These are phyloP conservation scores for Akanthomyces lecanii DNA, from an alignment of 2,329 filamentous ascomycete genomes.

Conservation along the genomic window DNA sequence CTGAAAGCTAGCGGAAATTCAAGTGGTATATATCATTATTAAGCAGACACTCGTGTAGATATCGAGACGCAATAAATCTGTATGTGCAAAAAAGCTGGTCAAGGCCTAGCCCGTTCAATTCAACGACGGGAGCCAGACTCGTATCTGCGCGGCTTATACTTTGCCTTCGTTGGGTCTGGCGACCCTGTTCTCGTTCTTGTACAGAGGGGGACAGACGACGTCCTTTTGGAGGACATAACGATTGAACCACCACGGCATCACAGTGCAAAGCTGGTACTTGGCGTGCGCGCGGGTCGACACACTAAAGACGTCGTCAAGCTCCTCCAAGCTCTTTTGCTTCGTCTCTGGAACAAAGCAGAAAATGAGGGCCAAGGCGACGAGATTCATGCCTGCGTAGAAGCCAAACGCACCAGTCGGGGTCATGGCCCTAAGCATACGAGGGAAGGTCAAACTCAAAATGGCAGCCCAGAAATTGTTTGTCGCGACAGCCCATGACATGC, in stretches of 20 bases:
- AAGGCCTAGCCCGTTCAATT: neutral
- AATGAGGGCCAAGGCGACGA: constrained; percentile 58
- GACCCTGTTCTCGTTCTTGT: neutral
- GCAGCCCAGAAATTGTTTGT: constrained; percentile 51
- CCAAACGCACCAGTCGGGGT: constrained; percentile 35
- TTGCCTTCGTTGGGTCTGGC: constrained; percentile 2
- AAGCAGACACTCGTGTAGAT: neutral
- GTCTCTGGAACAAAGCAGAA: constrained; percentile 58
- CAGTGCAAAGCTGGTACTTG: constrained; percentile 31
- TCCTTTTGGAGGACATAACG: constrained; percentile 23
- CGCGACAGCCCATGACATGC: constrained; percentile 57
- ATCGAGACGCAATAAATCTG: neutral
- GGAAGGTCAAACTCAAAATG: constrained; percentile 45
- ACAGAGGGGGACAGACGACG: constrained; percentile 6
- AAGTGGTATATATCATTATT: neutral
- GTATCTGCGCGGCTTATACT: neutral
- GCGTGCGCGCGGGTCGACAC: constrained; percentile 31
- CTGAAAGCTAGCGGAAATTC: neutral
- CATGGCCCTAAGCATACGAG: constrained; percentile 38
- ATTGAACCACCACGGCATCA: constrained; percentile 32
- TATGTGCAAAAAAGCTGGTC: neutral
- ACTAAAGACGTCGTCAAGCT: constrained; percentile 37
- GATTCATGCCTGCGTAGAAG: constrained; percentile 58
- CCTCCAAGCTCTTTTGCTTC: constrained; percentile 35
- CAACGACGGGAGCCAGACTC: neutral